These are phyloP conservation scores for Plasmopara halstedii DNA, from an alignment of 352 stramenopile genomes.

Conservation along the genomic window DNA sequence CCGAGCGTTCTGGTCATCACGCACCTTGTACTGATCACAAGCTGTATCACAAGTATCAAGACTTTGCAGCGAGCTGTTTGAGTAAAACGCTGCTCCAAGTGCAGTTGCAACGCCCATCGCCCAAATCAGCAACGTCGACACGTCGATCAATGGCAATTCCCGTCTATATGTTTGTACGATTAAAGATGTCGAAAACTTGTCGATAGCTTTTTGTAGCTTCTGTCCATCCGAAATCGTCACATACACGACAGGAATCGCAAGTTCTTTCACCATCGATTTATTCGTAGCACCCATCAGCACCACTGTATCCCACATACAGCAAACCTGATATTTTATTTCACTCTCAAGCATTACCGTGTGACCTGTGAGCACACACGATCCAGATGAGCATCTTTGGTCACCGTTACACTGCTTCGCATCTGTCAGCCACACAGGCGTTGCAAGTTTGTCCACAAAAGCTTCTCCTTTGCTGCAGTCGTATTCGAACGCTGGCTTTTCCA, in stretches of 20 bases:
- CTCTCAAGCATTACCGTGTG: slow-evolving; percentile 7
- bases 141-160: slow-evolving; percentile 39
- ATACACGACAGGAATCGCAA: slow-evolving; percentile 61
- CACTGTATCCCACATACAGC: slow-evolving; percentile 74
- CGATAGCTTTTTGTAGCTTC: slow-evolving; percentile 29
- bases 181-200: slow-evolving; percentile 32
- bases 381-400: slow-evolving; percentile 32
- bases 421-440: slow-evolving; percentile 38
- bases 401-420: slow-evolving; percentile 29
- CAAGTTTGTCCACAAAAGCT: slow-evolving; percentile 37
- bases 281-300: slow-evolving; percentile 68
- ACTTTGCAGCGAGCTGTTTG: slow-evolving; percentile 13
- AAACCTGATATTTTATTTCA: slow-evolving; percentile 40
- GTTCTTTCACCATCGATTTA: slow-evolving; percentile 23
- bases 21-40: slow-evolving; percentile 16
- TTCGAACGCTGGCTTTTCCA: slow-evolving; percentile 45
- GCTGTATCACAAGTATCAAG: slow-evolving; percentile 6
- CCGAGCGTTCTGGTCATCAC: slow-evolving; percentile 4
- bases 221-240: slow-evolving; percentile 53
- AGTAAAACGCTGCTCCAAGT: slow-evolving; percentile 60
- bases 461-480: slow-evolving; percentile 59
- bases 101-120: slow-evolving; percentile 47
- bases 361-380: slow-evolving; percentile 55
- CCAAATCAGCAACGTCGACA: slow-evolving; percentile 60
- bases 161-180: slow-evolving; percentile 38